A percentile compares a stretch with the other conserved stretches of the same genome.
Conservation (phyloP, 305 asterid genomes). For the Andrographis paniculata region DNA sequence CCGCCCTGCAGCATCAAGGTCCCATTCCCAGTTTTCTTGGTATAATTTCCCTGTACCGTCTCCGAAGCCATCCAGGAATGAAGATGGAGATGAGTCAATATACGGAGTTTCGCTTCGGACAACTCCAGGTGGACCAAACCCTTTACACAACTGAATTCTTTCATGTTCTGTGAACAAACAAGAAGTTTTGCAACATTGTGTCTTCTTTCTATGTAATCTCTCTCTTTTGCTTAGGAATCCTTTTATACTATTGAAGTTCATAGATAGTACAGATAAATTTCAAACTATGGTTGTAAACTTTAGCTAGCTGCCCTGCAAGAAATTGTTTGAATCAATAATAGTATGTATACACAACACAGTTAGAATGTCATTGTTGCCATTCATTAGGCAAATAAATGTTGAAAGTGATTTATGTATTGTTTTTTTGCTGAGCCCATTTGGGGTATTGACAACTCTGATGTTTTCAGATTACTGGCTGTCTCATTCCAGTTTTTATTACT, state of each 20-base stretch:
- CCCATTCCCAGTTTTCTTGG: slow-evolving; percentile 20
- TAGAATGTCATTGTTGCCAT: background rate
- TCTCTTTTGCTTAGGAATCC: too few species aligned
- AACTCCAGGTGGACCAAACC: slow-evolving; percentile 76
- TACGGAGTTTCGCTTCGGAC: slow-evolving; percentile 37
- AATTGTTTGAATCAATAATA: too few species aligned
- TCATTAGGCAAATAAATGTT: background rate
- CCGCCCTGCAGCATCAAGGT: background rate
- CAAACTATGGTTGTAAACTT: too few species aligned
- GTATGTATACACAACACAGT: background rate
- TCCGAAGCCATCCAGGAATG: slow-evolving; percentile 20
- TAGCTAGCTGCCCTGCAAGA: too few species aligned
- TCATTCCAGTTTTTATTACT: background rate
- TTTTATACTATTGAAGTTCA: too few species aligned
- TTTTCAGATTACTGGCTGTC: slow-evolving; percentile 3
- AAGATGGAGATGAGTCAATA: slow-evolving; percentile 17
- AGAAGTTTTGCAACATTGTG: slow-evolving; percentile 22
- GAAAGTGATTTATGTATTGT: background rate
- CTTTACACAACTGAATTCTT: slow-evolving; percentile 54
- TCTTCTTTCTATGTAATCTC: background rate
- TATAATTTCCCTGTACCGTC: slow-evolving; percentile 25
- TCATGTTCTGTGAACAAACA: background rate
- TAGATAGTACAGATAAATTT: background rate
- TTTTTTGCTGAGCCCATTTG: background rate
- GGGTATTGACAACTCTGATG: background rate